phyloP scores from a whole-genome alignment of 2,329 filamentous ascomycete species.

The Grosmannia clavigera region DNA sequence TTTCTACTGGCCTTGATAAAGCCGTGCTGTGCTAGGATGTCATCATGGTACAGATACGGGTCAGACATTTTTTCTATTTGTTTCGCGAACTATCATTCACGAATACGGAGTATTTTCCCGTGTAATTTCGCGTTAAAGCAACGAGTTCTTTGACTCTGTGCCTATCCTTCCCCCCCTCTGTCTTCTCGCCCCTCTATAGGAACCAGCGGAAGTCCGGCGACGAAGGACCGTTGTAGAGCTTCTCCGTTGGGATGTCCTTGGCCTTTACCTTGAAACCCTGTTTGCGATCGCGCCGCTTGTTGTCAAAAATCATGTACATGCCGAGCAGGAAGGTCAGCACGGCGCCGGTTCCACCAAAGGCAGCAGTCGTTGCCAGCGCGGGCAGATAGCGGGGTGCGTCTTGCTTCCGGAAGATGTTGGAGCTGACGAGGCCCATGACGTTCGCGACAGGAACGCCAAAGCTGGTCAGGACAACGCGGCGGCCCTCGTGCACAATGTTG shows the following conservation, averaged over 20 bases:
- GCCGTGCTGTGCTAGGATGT: constrained; percentile 41
- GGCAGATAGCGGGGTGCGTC: constrained; percentile 56
- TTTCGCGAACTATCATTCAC: background rate
- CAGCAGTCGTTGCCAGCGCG: constrained; percentile 51
- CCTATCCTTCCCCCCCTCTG: background rate
- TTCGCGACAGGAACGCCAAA: constrained; percentile 66
- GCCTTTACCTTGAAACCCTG: constrained; percentile 44
- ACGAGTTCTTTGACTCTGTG: background rate
- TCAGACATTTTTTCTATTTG: constrained; percentile 31
- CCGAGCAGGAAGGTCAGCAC: constrained; percentile 44
- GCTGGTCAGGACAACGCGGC: constrained; percentile 56
- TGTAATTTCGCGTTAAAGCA: background rate
- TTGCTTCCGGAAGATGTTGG: constrained; percentile 49
- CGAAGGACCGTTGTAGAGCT: constrained; percentile 40
- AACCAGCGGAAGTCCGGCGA: constrained; percentile 45
- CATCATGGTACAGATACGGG: constrained; percentile 56
- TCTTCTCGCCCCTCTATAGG: constrained; percentile 1
- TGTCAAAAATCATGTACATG: constrained; percentile 52
- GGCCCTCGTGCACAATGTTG: constrained; percentile 66
- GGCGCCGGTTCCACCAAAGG: constrained; percentile 48
- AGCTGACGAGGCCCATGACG: constrained; percentile 58
- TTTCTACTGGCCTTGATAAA: constrained; percentile 43
- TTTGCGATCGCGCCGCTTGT: constrained; percentile 42
- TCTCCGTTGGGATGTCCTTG: constrained; percentile 42
- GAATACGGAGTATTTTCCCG: background rate